These are phyloP conservation scores for Penicillium bialowiezense DNA, from an alignment of 495 filamentous ascomycete genomes.

Conservation along the genomic window DNA sequence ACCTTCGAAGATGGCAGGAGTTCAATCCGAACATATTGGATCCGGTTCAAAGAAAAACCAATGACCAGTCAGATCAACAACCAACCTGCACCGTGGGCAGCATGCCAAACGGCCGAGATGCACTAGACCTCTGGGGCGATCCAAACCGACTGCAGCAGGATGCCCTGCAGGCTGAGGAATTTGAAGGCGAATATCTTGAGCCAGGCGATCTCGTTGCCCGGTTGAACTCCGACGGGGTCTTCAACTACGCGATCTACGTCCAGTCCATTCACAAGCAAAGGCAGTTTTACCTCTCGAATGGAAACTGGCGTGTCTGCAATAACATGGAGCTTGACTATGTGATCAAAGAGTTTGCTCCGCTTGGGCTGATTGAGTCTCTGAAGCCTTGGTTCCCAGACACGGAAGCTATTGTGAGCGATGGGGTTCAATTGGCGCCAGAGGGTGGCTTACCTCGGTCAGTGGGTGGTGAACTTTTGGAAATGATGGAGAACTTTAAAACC, in stretches of 20 bases:
- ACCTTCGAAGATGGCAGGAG: slow-evolving; percentile 53
- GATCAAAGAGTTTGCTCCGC: slow-evolving; percentile 60
- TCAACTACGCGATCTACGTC: slow-evolving; percentile 66
- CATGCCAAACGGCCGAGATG: slow-evolving; percentile 43
- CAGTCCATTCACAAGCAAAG: slow-evolving; percentile 56
- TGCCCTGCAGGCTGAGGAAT: slow-evolving; percentile 30
- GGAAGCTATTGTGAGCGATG: slow-evolving; percentile 33
- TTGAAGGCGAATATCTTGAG: slow-evolving; percentile 49
- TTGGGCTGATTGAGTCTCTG: slow-evolving; percentile 55
- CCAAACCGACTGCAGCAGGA: slow-evolving; percentile 28
- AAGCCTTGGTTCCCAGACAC: slow-evolving; percentile 59
- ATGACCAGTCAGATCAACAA: slow-evolving; percentile 7
- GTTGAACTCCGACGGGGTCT: slow-evolving; percentile 32
- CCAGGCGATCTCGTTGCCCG: slow-evolving; percentile 75
- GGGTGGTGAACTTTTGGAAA: slow-evolving; percentile 32
- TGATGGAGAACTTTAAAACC: slow-evolving; percentile 30
- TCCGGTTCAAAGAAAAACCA: slow-evolving; percentile 29
- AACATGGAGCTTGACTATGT: slow-evolving; percentile 53
- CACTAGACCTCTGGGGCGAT: slow-evolving; percentile 25
- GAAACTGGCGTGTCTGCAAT: slow-evolving; percentile 65
- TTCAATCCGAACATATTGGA: slow-evolving; percentile 31
- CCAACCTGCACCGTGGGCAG: slow-evolving; percentile 22
- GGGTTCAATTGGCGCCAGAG: slow-evolving; percentile 41
- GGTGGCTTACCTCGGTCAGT: slow-evolving; percentile 42
- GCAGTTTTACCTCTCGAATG: slow-evolving; percentile 72